These are phyloP conservation scores for Hyaloscypha bicolor DNA, from an alignment of 495 filamentous ascomycete species.

Conservation along the genomic window DNA sequence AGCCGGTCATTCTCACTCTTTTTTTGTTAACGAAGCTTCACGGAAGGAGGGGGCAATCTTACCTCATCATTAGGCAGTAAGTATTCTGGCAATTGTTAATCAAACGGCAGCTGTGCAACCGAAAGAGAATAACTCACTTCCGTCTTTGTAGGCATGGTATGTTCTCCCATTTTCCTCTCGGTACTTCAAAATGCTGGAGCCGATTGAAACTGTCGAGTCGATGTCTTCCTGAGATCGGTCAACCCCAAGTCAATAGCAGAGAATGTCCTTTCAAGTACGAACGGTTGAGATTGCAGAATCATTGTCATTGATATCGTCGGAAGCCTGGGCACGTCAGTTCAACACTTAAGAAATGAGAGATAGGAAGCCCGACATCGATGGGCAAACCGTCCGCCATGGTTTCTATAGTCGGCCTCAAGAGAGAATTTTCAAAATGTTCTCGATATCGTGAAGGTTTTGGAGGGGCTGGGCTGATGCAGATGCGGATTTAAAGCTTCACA, in stretches of 20 bases:
- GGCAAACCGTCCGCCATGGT: too few relatives aligned
- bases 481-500: too few relatives aligned
- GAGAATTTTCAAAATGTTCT: too few relatives aligned
- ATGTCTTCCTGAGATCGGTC: not conserved
- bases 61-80: conserved; percentile 50
- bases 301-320: not conserved
- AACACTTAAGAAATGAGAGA: too few relatives aligned
- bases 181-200: conserved; percentile 40
- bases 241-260: not conserved
- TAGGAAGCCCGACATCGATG: too few relatives aligned
- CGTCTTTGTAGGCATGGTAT: conserved; percentile 44
- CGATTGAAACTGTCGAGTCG: conserved; percentile 33
- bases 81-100: conserved; percentile 33
- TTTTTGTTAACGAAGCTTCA: not conserved
- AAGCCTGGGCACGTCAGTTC: too few relatives aligned
- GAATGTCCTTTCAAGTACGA: not conserved
- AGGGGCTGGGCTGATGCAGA: too few relatives aligned
- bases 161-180: conserved; percentile 44
- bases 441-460: too few relatives aligned
- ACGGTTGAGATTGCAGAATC: not conserved
- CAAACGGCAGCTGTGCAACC: not conserved
- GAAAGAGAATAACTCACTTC: not conserved
- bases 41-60: too few relatives aligned
- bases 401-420: too few relatives aligned
- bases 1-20: conserved; percentile 38